phyloP scores from a whole-genome alignment of 345 rosid genomes.

The Linum usitatissimum region DNA sequence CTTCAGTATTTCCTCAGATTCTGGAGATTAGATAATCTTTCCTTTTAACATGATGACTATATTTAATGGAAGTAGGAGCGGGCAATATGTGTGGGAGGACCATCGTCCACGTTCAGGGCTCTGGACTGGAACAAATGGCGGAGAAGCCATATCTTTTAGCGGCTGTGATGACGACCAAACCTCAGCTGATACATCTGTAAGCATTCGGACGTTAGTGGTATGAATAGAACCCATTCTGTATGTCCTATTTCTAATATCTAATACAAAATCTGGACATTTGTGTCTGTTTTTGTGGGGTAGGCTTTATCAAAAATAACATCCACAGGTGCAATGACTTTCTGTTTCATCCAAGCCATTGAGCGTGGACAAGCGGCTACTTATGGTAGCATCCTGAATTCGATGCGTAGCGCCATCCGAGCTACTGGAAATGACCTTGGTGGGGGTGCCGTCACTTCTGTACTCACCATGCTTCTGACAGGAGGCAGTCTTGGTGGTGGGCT shows the following conservation, averaged over 20 bases:
- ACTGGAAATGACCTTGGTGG: conserved; percentile 37
- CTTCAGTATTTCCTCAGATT: neutral
- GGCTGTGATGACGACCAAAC: conserved; percentile 91
- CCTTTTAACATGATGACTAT: neutral
- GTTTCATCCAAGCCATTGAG: conserved; percentile 82
- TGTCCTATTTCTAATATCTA: neutral
- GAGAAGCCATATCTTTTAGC: conserved; percentile 74
- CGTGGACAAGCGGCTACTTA: conserved; percentile 55
- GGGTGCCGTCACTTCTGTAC: conserved; percentile 53
- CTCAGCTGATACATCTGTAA: conserved; percentile 83
- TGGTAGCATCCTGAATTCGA: conserved; percentile 57
- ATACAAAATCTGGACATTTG: neutral
- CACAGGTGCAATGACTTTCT: conserved; percentile 84
- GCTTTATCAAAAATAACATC: conserved; percentile 73
- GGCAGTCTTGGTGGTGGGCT: conserved; percentile 48
- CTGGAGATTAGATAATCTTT: neutral
- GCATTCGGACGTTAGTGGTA: conserved; percentile 7
- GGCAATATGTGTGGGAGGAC: conserved; percentile 70
- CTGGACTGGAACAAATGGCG: conserved; percentile 86
- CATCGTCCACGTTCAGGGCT: conserved; percentile 78
- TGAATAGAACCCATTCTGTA: neutral
- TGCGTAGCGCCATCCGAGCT: conserved; percentile 57
- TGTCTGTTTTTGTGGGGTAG: conserved; percentile 21
- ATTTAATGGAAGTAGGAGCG: conserved; percentile 32
- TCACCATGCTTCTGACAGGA: conserved; percentile 65